Percentiles rank a stretch among this genome's conserved stretches.
Evolutionary conservation across 176 grass and related monocot species (phyloP).

Genomic region (Eleusine indica): DNA sequence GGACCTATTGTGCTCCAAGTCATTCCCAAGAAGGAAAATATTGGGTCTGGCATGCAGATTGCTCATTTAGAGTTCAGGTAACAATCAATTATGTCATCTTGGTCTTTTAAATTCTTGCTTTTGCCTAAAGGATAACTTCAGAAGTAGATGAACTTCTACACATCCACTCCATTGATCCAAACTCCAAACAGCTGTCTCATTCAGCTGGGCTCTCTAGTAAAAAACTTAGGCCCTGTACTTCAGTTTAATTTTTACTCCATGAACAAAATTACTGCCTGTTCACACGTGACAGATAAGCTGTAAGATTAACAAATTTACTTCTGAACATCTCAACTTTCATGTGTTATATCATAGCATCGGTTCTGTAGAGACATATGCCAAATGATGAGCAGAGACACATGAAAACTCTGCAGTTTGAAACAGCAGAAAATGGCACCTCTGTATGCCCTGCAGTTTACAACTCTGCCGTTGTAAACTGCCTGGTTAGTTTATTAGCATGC

Average conservation of each 20-base stretch:
- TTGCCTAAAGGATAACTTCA: constrained; percentile 20
- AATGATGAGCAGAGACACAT: neutral
- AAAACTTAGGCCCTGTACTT: neutral
- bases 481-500: neutral
- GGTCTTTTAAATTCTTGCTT: constrained; percentile 22
- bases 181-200: neutral
- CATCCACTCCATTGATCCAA: neutral
- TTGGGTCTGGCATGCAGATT: constrained; percentile 82
- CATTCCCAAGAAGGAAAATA: constrained; percentile 73
- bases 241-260: neutral
- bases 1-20: constrained; percentile 79
- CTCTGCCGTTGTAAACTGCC: neutral
- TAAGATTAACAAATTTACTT: constrained; percentile 25
- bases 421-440: neutral
- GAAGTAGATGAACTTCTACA: constrained; percentile 3
- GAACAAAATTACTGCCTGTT: neutral
- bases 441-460: no score
- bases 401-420: constrained; percentile 6
- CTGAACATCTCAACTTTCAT: neutral
- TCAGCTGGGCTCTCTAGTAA: neutral
- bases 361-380: neutral
- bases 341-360: neutral
- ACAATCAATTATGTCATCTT: constrained; percentile 11
- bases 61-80: constrained; percentile 98
- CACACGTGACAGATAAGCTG: neutral